Conservation (phyloP, 2,329 filamentous ascomycete species). For the Cercospora zeina region DNA sequence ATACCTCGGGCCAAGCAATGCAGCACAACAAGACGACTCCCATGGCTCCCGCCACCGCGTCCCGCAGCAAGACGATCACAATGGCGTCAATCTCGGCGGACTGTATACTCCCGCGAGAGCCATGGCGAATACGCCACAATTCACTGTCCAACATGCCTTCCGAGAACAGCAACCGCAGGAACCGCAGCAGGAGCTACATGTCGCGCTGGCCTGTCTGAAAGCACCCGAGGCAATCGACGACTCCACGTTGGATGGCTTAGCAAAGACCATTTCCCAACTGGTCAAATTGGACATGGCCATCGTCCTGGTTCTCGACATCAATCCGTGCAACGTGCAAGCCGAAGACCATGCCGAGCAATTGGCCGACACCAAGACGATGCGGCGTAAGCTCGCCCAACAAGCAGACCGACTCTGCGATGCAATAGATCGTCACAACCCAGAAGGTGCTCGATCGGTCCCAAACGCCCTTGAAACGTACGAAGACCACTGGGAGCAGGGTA, state of each 20-base stretch:
- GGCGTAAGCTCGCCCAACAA: constrained; percentile 54
- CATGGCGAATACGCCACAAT: constrained; percentile 61
- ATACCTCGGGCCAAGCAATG: constrained; percentile 37
- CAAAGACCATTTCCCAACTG: constrained; percentile 80
- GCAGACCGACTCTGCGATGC: constrained; percentile 72
- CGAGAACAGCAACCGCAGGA: constrained; percentile 37
- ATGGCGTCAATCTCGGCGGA: constrained; percentile 61
- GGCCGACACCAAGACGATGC: constrained; percentile 25
- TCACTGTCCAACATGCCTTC: constrained; percentile 55
- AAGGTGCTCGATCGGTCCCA: constrained; percentile 69
- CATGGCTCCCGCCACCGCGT: constrained; percentile 30
- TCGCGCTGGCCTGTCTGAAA: constrained; percentile 83
- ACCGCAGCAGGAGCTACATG: constrained; percentile 58
- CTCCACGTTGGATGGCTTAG: constrained; percentile 69
- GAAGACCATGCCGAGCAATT: constrained; percentile 14
- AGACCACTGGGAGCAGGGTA: constrained; percentile 24
- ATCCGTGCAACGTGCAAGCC: constrained; percentile 37
- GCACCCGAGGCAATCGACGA: constrained; percentile 71
- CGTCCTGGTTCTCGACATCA: constrained; percentile 77
- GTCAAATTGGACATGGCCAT: constrained; percentile 77
- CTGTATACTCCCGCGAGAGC: constrained; percentile 61
- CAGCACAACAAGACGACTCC: constrained; percentile 26
- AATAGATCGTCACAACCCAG: constrained; percentile 67
- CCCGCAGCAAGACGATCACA: constrained; percentile 41
- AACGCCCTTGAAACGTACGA: constrained; percentile 48